Evolutionary conservation across 2,329 filamentous ascomycete genomes (phyloP), one percentile per base, ranked within the genome.

Genomic region (Colletotrichum brevisporum): DNA sequence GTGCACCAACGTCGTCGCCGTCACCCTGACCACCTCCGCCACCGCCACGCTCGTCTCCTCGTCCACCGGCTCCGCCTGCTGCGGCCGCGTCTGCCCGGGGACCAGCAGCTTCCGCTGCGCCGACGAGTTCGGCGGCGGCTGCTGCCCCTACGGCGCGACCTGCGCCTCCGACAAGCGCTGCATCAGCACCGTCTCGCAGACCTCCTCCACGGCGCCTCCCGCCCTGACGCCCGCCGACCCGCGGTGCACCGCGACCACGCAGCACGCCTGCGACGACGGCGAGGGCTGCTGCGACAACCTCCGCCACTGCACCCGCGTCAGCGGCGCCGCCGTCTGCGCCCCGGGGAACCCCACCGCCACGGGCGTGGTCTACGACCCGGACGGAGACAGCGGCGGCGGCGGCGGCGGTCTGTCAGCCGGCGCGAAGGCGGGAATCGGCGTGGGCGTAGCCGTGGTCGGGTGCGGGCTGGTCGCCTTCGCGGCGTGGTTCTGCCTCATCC

Each of bases 381-480:
- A 71, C 5, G 59, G 71, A 18, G 69, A 53, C 3, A 41, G 58
- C 57, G 61, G 54, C 27, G 60, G 58, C 57, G 61, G 54, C 27
- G 60, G 51, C 27, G 67, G 63, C 2, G 76, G 76, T 2, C 75
- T 89, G 6, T 84, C 85, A 1, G 75, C 81, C 1, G 86, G 84
- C 1, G 87, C 86, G 2, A 88, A 85, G 73, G 87, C 85, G 0
- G 88, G 88, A 2, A 85, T 91, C n/a, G 87, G 84, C 6, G 80
- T 86, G 0, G 88, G 86, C 18, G 82, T 86, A 4, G 81, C 85
- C 1, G 75, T 86, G 0, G 84, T 79, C 31, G 81, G 78, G 1
- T 78, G 81, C 4, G 52, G 82, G 6, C 48, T 87, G 15, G 77
- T 87, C 45, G 85, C 81, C 4, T 74, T 74, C 3, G 69, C 83